phyloP scores from a whole-genome alignment of 139 green algal species.

The Nannochloris sp. region DNA sequence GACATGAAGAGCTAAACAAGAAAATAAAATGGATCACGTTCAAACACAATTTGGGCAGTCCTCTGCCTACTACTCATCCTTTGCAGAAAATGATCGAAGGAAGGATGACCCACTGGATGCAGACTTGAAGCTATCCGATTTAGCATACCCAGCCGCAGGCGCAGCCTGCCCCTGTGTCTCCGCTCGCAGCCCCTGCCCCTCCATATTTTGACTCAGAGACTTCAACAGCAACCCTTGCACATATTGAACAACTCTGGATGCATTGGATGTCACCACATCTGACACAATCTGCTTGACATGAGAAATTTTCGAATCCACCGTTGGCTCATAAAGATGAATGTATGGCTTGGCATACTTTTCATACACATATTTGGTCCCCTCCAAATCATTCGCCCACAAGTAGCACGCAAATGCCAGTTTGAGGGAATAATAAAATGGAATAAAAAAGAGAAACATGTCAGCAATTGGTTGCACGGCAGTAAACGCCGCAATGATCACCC shows the following conservation, averaged over 20 bases:
- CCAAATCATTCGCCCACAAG: conserved; percentile 37
- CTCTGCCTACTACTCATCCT: neutral
- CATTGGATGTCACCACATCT: conserved; percentile 12
- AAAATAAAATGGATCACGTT: too few species aligned
- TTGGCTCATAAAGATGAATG: conserved; percentile 16
- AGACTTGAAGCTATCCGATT: conserved; percentile 11
- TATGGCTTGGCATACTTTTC: conserved; percentile 8
- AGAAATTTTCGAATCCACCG: conserved; percentile 15
- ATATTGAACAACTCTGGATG: conserved; percentile 7
- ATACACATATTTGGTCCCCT: conserved; percentile 11
- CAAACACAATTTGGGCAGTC: too few species aligned
- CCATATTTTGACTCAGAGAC: conserved; percentile 1
- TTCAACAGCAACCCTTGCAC: conserved; percentile 4
- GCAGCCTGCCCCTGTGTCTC: neutral
- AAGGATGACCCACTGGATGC: neutral
- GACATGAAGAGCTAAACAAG: too few species aligned
- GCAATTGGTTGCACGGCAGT: conserved; percentile 25
- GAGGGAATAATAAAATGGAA: conserved; percentile 48
- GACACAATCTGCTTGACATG: conserved; percentile 4
- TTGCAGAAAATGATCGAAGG: neutral
- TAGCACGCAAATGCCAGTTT: conserved; percentile 46
- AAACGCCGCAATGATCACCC: conserved; percentile 25
- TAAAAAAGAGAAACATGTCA: conserved; percentile 40
- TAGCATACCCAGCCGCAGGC: conserved; percentile 1
- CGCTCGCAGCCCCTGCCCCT: neutral